Evolutionary conservation across 352 stramenopile species (phyloP).

Genomic region (Elongisporangium senticosum): DNA sequence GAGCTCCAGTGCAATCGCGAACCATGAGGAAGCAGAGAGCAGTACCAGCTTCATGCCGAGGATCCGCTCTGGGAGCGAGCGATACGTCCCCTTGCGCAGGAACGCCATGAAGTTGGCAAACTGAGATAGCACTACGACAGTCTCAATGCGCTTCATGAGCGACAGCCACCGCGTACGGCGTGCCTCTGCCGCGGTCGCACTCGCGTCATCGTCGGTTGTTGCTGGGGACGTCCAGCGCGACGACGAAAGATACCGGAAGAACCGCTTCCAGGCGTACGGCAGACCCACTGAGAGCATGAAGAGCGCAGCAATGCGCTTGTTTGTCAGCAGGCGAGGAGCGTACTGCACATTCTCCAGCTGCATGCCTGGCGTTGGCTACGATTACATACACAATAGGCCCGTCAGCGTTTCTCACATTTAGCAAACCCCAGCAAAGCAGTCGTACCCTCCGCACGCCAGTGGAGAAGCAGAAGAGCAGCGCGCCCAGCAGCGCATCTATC

Average conservation of each 20-base stretch:
- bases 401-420: background rate
- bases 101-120: conserved; percentile 72
- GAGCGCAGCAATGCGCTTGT: conserved; percentile 40
- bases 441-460: conserved; percentile 57
- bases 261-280: conserved; percentile 75
- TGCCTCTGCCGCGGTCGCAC: conserved; percentile 3
- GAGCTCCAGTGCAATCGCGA: background rate
- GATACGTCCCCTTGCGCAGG: conserved; percentile 61
- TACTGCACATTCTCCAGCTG: conserved; percentile 80
- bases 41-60: conserved; percentile 67
- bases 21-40: background rate
- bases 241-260: conserved; percentile 56
- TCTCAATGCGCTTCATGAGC: conserved; percentile 72
- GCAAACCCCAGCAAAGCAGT: background rate
- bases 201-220: conserved; percentile 2
- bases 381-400: conserved; percentile 1
- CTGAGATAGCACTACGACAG: conserved; percentile 56
- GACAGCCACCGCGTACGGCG: conserved; percentile 29
- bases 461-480: conserved; percentile 58
- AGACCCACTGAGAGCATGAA: conserved; percentile 68
- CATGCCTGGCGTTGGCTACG: conserved; percentile 76
- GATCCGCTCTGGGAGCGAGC: conserved; percentile 65
- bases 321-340: conserved; percentile 32
- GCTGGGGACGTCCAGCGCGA: conserved; percentile 25
- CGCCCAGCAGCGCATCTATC: conserved; percentile 52